Evolutionary conservation across 345 rosid genomes (phyloP).

Genomic region (Eucalyptus paniculata): DNA sequence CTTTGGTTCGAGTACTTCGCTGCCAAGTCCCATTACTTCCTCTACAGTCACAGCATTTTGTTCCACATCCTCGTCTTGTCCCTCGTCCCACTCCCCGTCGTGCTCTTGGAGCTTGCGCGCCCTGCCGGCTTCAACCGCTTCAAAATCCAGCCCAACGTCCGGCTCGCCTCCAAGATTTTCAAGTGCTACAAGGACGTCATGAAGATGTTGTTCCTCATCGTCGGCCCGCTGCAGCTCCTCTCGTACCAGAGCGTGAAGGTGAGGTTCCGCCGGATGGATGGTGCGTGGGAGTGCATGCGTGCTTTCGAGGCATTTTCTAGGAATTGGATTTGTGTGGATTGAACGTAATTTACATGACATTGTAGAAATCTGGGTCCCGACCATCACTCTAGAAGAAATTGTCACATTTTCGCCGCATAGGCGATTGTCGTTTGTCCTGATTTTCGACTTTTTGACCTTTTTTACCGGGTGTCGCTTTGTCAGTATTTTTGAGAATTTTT

Average conservation of each 20-base stretch:
- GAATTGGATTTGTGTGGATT: background rate
- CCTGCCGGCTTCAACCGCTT: constrained; percentile 34
- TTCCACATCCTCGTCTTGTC: no score
- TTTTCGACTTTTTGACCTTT: background rate
- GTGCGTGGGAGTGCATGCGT: background rate
- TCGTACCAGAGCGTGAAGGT: constrained; percentile 81
- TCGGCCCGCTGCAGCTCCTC: constrained; percentile 73
- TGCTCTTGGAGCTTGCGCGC: constrained; percentile 33
- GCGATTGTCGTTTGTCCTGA: background rate
- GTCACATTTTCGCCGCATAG: background rate
- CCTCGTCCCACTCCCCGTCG: constrained; percentile 21
- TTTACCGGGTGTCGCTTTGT: no score
- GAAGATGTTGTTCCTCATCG: constrained; percentile 58
- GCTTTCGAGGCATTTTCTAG: background rate
- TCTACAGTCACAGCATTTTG: no score
- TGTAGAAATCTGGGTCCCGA: background rate
- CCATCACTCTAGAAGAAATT: background rate
- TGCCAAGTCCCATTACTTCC: no score
- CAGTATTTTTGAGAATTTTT: no score
- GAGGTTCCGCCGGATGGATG: background rate
- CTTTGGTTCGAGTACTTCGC: constrained; percentile 79
- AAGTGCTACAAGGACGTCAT: constrained; percentile 71
- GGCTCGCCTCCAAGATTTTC: constrained; percentile 47
- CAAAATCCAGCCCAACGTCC: constrained; percentile 89
- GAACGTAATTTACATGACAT: background rate